phyloP scores from a whole-genome alignment of 78 protist species.

The Capsaspora owczarzaki region DNA sequence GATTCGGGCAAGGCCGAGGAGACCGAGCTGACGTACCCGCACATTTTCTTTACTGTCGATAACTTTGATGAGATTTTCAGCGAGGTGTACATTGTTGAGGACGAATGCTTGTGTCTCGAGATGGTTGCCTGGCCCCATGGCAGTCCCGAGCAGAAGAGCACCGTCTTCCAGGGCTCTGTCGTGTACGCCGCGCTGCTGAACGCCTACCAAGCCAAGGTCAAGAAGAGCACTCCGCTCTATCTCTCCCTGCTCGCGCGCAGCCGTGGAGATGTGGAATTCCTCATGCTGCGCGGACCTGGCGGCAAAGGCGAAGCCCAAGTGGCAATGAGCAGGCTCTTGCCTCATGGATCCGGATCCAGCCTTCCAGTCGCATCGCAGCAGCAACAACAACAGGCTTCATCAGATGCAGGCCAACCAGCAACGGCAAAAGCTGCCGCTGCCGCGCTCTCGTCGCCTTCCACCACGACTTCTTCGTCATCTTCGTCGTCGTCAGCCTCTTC shows the following conservation, averaged over 20 bases:
- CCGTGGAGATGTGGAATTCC: neutral
- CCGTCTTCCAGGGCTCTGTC: slow-evolving; percentile 2
- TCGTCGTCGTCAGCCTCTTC: neutral
- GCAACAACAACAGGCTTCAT: no score
- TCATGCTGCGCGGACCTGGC: neutral
- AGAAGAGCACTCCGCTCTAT: neutral
- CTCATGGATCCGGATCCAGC: neutral
- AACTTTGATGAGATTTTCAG: slow-evolving; percentile 8
- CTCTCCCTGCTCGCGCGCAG: neutral
- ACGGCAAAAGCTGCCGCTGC: neutral
- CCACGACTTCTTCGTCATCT: neutral
- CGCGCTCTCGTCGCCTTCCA: neutral
- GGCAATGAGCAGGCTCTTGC: neutral
- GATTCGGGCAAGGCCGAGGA: neutral
- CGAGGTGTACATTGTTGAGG: neutral
- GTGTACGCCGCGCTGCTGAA: neutral
- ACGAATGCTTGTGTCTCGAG: neutral
- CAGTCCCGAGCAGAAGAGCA: neutral
- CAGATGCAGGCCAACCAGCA: no score
- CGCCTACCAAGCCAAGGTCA: neutral
- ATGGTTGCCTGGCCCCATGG: slow-evolving; percentile 1
- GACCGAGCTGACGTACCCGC: slow-evolving; percentile 3
- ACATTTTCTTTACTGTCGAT: neutral
- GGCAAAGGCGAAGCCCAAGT: slow-evolving; percentile 11
- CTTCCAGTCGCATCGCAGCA: no score